Base-by-base conservation (phyloP, 2,329 filamentous ascomycete genomes). In the Apiospora kogelbergensis region DNA sequence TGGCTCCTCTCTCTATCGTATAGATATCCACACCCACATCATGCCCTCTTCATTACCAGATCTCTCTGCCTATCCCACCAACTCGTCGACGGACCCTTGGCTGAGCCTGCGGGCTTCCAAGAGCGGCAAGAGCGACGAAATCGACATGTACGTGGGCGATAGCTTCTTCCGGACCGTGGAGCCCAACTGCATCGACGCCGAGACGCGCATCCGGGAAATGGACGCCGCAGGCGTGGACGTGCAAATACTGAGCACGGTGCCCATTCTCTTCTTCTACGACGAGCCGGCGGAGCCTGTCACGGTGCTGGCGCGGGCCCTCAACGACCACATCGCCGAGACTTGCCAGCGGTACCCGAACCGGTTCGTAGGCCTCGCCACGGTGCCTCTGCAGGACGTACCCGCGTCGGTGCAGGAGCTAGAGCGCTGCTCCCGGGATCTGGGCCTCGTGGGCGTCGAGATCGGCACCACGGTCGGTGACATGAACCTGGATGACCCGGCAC, bases 41-140 rank as follows among this genome's bases (percentile, higher is more conserved):
- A 80, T 80, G 78, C 78, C 78, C 13, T 69, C 73, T 2, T 74
- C 75, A 7, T 80, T 84, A 9, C 75, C 79, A 13, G 84, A 74
- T 46, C 80, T 83, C 63, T 80, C 75, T 68, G 80, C 81, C 70
- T 83, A 85, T 65, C 82, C 83, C n/a, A 80, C 81, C 73, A 82
- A 82, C 15, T 81, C 79, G 37, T 81, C 76, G 2, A 79, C 81
- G 73, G 83, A 76, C 70, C 71, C 74, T 44, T 79, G 76, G 78
- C 76, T 77, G 0, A 71, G 73, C 42, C 74, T 79, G 70, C 73
- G 71, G 30, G 74, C 74, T 1, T 68, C 72, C 40, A 53, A 70
- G 22, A 72, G 73, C 41, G 72, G 71, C 69, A 68, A 73, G n/a
- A 53, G 67, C 11, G 73, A 71, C 48, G 68, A 74, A 66, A 74